Base-by-base conservation (phyloP, 371 early-diverging fungal genomes). In the Lichtheimia corymbifera region DNA sequence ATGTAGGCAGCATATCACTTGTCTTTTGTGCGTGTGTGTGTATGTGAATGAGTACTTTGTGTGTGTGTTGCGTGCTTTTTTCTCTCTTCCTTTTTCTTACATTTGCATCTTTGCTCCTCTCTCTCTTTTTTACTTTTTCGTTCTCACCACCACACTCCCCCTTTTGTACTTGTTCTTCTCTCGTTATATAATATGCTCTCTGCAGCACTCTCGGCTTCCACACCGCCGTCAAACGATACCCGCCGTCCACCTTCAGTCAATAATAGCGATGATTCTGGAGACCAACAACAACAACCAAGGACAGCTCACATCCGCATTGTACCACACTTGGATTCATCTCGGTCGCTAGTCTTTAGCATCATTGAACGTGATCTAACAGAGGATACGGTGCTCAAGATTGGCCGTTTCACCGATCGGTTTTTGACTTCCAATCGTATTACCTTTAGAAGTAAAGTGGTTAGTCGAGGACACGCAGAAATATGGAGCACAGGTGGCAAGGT, bases 381-480 rank as follows among this genome's bases (percentile, higher is more conserved):
- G 50, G 80, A 81, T 55, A 81, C 83, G 24, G 69, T 84, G 0
- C 67, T 92, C 28, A 90, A 91, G 65, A 85, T 92, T 57, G 92
- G 92, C 0, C 77, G 93, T 54, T 91, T 88, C 59, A 92, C 92
- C 5, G 91, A 70, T 47, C 71, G 58, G 28, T 61, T 60, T 14
- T 42, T 61, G 22, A 50, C 47, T 50, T 66, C 73, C 56, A 80
- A 76, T 58, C 68, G 84, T 20, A 84, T 88, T 44, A 79, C 88
- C 25, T 93, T 93, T 74, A 84, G 85, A 68, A 83, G 83, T 66
- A 93, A 93, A 59, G 94, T 93, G 24, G 92, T 93, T 20, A 84
- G 84, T 53, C 75, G 94, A 30, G 82, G 79, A 30, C 94, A 93
- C 67, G 93, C 93, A 13, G 93, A 93, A 65, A 72, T 93, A 14